phyloP scores from a whole-genome alignment of 2,329 filamentous ascomycete genomes.

The Hymenoscyphus occultus region DNA sequence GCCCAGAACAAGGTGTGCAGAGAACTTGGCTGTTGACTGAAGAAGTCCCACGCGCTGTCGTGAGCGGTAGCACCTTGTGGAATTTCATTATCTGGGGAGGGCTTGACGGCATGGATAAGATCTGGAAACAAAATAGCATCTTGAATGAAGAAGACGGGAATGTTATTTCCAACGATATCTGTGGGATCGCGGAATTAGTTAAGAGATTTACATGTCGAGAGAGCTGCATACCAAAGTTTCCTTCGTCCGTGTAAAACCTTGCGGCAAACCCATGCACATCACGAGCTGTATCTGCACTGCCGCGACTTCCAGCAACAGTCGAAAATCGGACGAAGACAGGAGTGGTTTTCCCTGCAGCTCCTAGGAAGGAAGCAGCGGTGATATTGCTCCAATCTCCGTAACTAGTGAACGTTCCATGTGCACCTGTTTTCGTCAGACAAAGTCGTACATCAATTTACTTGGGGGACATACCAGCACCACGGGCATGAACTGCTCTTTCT shows the following conservation, averaged over 20 bases:
- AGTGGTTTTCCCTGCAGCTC: constrained; percentile 55
- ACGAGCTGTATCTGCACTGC: constrained; percentile 65
- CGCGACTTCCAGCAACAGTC: constrained; percentile 67
- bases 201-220: not conserved
- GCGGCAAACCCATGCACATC: constrained; percentile 72
- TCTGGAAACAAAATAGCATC: constrained; percentile 49
- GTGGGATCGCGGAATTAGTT: not conserved
- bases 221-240: constrained; percentile 56
- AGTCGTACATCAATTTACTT: constrained; percentile 44
- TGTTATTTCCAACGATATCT: constrained; percentile 46
- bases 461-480: constrained; percentile 50
- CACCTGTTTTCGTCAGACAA: constrained; percentile 42
- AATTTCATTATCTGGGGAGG: constrained; percentile 40
- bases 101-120: constrained; percentile 45
- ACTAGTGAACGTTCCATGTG: constrained; percentile 67
- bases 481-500: constrained; percentile 66
- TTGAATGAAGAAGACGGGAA: constrained; percentile 46
- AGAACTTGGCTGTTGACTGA: constrained; percentile 41
- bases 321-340: constrained; percentile 70
- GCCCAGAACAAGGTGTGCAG: constrained; percentile 42
- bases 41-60: constrained; percentile 41
- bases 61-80: constrained; percentile 40
- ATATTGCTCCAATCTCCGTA: constrained; percentile 65
- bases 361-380: constrained; percentile 64
- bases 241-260: constrained; percentile 38